These are phyloP conservation scores for Blumeria graminis DNA, from an alignment of 2,329 filamentous ascomycete genomes.

Conservation along the genomic window DNA sequence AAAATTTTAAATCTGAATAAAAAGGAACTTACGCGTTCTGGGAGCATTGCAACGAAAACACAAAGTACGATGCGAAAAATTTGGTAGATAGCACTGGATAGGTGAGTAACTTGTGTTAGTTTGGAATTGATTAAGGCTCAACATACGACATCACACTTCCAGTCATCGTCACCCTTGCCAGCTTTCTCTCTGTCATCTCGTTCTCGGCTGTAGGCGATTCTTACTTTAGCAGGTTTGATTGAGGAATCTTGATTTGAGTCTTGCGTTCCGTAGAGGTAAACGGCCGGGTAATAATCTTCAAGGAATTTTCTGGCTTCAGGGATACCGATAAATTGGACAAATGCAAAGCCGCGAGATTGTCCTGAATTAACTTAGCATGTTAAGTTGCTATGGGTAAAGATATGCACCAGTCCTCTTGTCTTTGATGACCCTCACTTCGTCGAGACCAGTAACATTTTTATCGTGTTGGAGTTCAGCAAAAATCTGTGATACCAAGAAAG, in stretches of 20 bases:
- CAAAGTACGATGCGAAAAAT: slow-evolving; percentile 28
- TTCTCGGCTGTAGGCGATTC: slow-evolving; percentile 27
- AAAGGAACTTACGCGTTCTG: slow-evolving; percentile 22
- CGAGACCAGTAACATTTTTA: slow-evolving; percentile 26
- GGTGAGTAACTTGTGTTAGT: slow-evolving; percentile 4
- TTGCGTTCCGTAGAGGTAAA: slow-evolving; percentile 23
- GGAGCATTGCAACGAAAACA: slow-evolving; percentile 35
- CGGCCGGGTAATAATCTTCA: slow-evolving; percentile 24
- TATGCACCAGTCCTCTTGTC: slow-evolving; percentile 29
- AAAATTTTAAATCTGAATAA: slow-evolving; percentile 5
- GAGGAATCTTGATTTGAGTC: slow-evolving; percentile 18
- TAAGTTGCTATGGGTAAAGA: background rate
- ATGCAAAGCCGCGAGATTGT: slow-evolving; percentile 29
- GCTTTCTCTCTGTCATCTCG: slow-evolving; percentile 23
- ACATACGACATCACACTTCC: slow-evolving; percentile 28
- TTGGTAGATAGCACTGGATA: slow-evolving; percentile 27
- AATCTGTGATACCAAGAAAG: slow-evolving; percentile 22
- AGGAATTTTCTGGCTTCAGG: slow-evolving; percentile 26
- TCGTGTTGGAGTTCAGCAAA: slow-evolving; percentile 26
- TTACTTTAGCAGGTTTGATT: slow-evolving; percentile 17
- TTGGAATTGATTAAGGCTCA: background rate
- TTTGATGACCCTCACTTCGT: slow-evolving; percentile 31
- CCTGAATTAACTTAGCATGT: slow-evolving; percentile 16
- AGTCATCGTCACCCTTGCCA: slow-evolving; percentile 26
- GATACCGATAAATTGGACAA: slow-evolving; percentile 26